phyloP scores from a whole-genome alignment of 352 stramenopile species.

The Salisapilia sapeloensis region DNA sequence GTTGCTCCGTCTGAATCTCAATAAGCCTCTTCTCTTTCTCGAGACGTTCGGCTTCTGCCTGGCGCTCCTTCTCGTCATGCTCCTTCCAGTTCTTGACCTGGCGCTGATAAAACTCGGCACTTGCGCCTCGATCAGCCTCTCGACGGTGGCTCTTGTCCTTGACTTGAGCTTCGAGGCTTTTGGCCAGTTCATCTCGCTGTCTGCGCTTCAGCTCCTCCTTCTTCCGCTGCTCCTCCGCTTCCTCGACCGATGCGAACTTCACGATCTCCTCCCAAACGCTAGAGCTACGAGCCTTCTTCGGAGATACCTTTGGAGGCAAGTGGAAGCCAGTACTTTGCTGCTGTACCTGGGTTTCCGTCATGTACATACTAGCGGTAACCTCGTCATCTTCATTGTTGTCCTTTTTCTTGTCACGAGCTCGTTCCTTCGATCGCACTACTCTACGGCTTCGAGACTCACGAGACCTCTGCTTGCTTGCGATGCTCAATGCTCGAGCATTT shows the following conservation, averaged over 20 bases:
- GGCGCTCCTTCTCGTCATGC: constrained; percentile 34
- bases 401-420: not conserved
- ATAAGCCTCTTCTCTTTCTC: constrained; percentile 45
- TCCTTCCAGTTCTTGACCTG: constrained; percentile 23
- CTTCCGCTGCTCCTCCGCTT: constrained; percentile 31
- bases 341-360: constrained; percentile 52
- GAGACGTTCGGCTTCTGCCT: constrained; percentile 30
- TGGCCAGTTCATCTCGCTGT: constrained; percentile 16
- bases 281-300: constrained; percentile 60
- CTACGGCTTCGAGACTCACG: no score
- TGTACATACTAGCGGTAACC: constrained; percentile 37
- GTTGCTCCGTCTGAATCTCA: constrained; percentile 46
- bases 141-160: constrained; percentile 14
- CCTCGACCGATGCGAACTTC: constrained; percentile 54
- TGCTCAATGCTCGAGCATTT: no score
- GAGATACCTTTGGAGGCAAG: constrained; percentile 33
- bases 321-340: constrained; percentile 50
- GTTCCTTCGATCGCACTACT: constrained; percentile 2
- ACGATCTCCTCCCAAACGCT: constrained; percentile 76
- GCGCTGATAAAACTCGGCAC: constrained; percentile 27
- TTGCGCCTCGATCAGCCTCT: constrained; percentile 19
- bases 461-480: no score
- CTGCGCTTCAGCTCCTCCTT: constrained; percentile 12
- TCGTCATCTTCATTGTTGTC: constrained; percentile 10
- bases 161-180: constrained; percentile 35